Evolutionary conservation across 306 rosid genomes (phyloP).

Genomic region (Senna siamea): DNA sequence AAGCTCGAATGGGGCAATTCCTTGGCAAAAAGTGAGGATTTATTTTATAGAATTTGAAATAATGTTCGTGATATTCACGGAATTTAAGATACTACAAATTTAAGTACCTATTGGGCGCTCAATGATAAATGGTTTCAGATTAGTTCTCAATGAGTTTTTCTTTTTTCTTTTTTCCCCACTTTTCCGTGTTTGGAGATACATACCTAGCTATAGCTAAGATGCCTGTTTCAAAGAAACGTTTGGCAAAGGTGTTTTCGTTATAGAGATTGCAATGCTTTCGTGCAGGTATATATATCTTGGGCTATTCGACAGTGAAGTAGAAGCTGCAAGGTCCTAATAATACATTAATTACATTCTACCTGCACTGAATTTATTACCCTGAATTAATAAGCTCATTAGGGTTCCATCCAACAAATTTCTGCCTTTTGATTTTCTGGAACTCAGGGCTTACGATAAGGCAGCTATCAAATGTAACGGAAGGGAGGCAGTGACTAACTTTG

Average conservation of each 20-base stretch:
- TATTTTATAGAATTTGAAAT: conserved; percentile 43
- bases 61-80: conserved; percentile 10
- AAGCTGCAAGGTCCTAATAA: conserved; percentile 99
- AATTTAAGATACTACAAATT: conserved; percentile 31
- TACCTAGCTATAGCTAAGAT: conserved; percentile 44
- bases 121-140: conserved; percentile 47
- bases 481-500: conserved; percentile 98
- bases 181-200: conserved; percentile 61
- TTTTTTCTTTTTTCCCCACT: neutral
- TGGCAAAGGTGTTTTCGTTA: conserved; percentile 84
- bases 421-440: conserved; percentile 85
- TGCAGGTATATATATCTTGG: conserved; percentile 99
- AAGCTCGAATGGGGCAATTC: conserved; percentile 99
- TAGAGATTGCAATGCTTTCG: conserved; percentile 88
- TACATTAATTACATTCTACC: conserved; percentile 83
- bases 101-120: conserved; percentile 42
- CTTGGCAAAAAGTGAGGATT: conserved; percentile 98
- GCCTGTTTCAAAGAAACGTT: conserved; percentile 62
- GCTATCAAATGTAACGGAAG: conserved; percentile 97
- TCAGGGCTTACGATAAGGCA: conserved; percentile 98
- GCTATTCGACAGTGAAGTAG: conserved; percentile 99
- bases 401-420: conserved; percentile 71
- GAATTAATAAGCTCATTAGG: conserved; percentile 76
- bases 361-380: conserved; percentile 73
- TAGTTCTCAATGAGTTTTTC: conserved; percentile 49